phyloP scores from a whole-genome alignment of 768 basidiomycete genomes.

The Suillus lakei region DNA sequence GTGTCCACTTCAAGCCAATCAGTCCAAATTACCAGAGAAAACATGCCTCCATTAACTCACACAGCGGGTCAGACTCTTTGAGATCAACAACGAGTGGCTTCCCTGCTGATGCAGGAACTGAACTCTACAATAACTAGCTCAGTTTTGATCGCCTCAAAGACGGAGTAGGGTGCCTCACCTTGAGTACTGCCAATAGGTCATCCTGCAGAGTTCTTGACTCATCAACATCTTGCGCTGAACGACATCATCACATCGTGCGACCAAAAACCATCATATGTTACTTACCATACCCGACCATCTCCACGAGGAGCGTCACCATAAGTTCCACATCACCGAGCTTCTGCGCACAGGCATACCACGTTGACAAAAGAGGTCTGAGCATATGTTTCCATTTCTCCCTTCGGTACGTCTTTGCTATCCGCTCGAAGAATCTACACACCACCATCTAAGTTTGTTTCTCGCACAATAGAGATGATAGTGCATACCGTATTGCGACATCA shows the following conservation, averaged over 20 bases:
- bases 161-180: constrained; percentile 46
- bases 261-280: constrained; percentile 5
- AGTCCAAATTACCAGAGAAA: constrained; percentile 14
- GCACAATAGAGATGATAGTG: constrained; percentile 5
- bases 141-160: not conserved
- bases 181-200: constrained; percentile 73
- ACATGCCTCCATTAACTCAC: constrained; percentile 45
- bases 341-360: constrained; percentile 86
- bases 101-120: constrained; percentile 64
- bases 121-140: constrained; percentile 52
- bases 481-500: constrained; percentile 86
- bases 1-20: constrained; percentile 57
- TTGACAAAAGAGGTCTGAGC: constrained; percentile 72
- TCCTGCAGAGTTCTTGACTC: constrained; percentile 61
- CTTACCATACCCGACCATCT: constrained; percentile 82
- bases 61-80: constrained; percentile 62
- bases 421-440: constrained; percentile 82
- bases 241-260: not conserved
- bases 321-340: constrained; percentile 77
- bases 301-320: constrained; percentile 75
- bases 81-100: constrained; percentile 65
- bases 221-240: constrained; percentile 46
- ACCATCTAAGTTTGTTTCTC: not conserved
- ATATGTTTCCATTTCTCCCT: constrained; percentile 81
- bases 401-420: constrained; percentile 89